These are phyloP conservation scores for Heliocybe sulcata DNA, from an alignment of 1,284 basidiomycete species.

Conservation along the genomic window DNA sequence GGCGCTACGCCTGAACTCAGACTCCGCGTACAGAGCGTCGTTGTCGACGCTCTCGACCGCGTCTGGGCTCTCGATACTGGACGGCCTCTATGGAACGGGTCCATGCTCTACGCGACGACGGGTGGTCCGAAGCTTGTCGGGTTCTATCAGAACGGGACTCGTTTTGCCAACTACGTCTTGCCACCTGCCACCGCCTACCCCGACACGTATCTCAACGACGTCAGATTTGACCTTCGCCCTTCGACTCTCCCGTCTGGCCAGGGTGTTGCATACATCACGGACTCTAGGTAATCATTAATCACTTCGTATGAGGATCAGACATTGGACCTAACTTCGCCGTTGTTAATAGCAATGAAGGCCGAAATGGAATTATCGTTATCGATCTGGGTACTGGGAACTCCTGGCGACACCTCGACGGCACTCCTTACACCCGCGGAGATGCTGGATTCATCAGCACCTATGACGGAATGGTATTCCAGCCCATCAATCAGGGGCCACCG, in stretches of 20 bases:
- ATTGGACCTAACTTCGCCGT: too few species aligned
- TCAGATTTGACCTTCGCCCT: conserved; percentile 20
- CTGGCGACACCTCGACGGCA: conserved; percentile 21
- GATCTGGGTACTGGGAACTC: conserved; percentile 21
- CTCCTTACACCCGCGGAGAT: conserved; percentile 12
- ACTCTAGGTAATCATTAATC: too few species aligned
- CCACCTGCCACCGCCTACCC: conserved; percentile 17
- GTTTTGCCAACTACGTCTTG: conserved; percentile 20
- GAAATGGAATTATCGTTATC: conserved; percentile 19
- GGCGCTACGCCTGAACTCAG: too few species aligned
- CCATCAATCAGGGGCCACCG: conserved; percentile 8
- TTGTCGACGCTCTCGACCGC: conserved; percentile 20
- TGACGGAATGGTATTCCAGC: conserved; percentile 14
- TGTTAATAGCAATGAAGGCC: conserved; percentile 14
- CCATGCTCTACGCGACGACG: conserved; percentile 14
- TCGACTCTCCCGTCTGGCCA: conserved; percentile 13
- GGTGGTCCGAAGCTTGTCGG: conserved; percentile 24
- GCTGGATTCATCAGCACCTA: conserved; percentile 17
- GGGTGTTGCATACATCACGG: conserved; percentile 22
- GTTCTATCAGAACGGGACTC: conserved; percentile 19
- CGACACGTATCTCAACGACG: conserved; percentile 22
- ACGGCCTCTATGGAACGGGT: conserved; percentile 16
- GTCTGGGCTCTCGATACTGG: conserved; percentile 24
- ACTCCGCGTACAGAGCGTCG: conserved; percentile 20
- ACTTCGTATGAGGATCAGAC: too few species aligned